phyloP scores from a whole-genome alignment of 2,329 filamentous ascomycete genomes.

The Aureobasidium sp. region DNA sequence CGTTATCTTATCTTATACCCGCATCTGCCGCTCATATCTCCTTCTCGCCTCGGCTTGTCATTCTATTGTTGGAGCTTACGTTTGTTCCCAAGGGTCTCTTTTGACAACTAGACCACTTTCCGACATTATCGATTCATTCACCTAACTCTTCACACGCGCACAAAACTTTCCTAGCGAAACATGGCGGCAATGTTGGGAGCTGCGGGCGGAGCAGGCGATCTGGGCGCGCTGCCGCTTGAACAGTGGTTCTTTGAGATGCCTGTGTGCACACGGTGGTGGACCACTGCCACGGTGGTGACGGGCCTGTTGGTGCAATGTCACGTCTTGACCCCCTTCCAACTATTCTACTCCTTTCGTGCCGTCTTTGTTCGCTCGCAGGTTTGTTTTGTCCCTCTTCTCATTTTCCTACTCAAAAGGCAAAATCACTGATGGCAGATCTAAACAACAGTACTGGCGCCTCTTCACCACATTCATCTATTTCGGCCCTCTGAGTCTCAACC shows the following conservation, averaged over 20 bases:
- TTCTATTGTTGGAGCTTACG: background rate
- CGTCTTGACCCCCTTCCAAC: conserved; percentile 84
- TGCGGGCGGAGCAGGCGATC: conserved; percentile 29
- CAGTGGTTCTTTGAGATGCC: conserved; percentile 99
- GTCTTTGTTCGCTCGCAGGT: conserved; percentile 92
- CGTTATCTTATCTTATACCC: conserved; percentile 12
- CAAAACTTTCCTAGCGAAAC: background rate
- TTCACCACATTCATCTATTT: conserved; percentile 96
- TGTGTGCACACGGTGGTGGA: conserved; percentile 94
- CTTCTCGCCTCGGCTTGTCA: background rate
- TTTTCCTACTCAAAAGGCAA: background rate
- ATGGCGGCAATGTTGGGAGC: conserved; percentile 42
- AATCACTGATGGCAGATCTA: too few relatives aligned
- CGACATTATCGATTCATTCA: background rate
- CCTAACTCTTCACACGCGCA: background rate
- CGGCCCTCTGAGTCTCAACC: conserved; percentile 84
- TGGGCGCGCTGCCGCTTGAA: conserved; percentile 69
- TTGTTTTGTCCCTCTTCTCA: conserved; percentile 26
- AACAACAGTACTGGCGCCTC: conserved; percentile 82
- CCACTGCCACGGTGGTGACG: conserved; percentile 79
- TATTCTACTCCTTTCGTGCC: conserved; percentile 92
- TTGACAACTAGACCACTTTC: background rate
- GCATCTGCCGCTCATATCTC: background rate
- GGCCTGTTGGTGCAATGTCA: conserved; percentile 90
- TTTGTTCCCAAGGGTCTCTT: background rate